Evolutionary conservation across 805 yeast species (phyloP), one percentile per base, ranked within the genome.

Genomic region (Yarrowia deformans): DNA sequence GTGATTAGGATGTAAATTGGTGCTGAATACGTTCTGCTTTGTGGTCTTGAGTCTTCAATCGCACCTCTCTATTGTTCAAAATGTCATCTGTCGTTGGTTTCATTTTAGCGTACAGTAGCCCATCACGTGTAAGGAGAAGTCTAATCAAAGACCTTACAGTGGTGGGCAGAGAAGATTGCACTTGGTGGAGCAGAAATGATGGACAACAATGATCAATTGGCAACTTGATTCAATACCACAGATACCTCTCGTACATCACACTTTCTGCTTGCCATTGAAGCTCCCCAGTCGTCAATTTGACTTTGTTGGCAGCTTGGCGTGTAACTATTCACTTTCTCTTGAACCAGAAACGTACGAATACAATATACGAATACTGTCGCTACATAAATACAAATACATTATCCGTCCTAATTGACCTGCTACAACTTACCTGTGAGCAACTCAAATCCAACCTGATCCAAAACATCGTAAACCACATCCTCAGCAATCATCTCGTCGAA

Each of bases 391-490:
- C 29, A 34, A 49, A 49, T 48, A 49, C 39, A 49, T 29, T 49
- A 13, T 32, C 19, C 16, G 10, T 19, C n/a, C 34, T 42, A 13
- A 42, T 14, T 8, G 6, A 3, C 1, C 8, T 5, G 13, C 19
- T 43, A 43, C 40, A n/a, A 34, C 16, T 43, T 60, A 0, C 63
- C 48, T 8, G 66, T 43, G 18, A 63, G 37, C 46, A 75, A 56
- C 48, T 74, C 75, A 46, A 70, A 89, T 69, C 90, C 93, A 0
- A 90, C 84, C 77, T 95, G 97, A 75, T 95, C 98, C 3, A 94
- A 75, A 3, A 93, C 75, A 78, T 95, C 99, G 87, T 89, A 89
- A 1, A 86, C 87, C 72, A 90, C 84, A 72, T 92, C 97, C 71
- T 92, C 97, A 1, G 91, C 88, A 8, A 93, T 85, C 69, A 81